These are phyloP conservation scores for Barnettozyma populi DNA, from an alignment of 805 yeast genomes.

Conservation along the genomic window DNA sequence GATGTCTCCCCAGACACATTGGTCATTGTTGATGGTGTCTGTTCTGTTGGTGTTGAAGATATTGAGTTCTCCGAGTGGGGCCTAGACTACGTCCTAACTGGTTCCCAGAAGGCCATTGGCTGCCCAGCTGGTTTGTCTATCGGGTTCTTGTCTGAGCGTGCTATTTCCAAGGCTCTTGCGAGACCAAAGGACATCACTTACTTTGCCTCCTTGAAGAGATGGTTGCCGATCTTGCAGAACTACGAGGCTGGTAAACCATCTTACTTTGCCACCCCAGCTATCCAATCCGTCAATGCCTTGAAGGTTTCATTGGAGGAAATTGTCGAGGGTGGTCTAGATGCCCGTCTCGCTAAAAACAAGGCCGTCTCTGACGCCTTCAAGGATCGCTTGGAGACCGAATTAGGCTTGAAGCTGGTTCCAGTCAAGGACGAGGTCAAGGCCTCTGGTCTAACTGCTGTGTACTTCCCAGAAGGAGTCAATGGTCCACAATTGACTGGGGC, in stretches of 20 bases:
- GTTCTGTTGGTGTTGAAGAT: conserved; percentile 87
- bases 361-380: conserved; percentile 63
- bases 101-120: conserved; percentile 94
- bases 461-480: conserved; percentile 68
- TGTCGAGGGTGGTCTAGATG: conserved; percentile 47
- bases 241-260: conserved; percentile 78
- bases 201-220: conserved; percentile 70
- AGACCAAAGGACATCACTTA: conserved; percentile 41
- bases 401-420: conserved; percentile 72
- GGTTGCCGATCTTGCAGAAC: conserved; percentile 86
- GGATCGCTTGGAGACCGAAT: conserved; percentile 38
- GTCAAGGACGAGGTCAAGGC: conserved; percentile 57
- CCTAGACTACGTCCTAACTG: conserved; percentile 81
- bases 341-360: conserved; percentile 59
- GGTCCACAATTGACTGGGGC: conserved; percentile 58
- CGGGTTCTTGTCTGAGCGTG: conserved; percentile 70
- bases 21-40: conserved; percentile 88
- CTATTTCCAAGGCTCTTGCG: conserved; percentile 52
- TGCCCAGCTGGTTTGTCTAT: conserved; percentile 90
- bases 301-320: conserved; percentile 72
- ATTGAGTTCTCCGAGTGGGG: conserved; percentile 87
- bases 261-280: conserved; percentile 97
- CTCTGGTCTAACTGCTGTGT: conserved; percentile 80
- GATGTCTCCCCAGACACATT: conserved; percentile 71
- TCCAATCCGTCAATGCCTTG: conserved; percentile 78